These are phyloP conservation scores for Climacium dendroides DNA, from an alignment of 225 moss, liverwort and hornwort genomes.

Conservation along the genomic window DNA sequence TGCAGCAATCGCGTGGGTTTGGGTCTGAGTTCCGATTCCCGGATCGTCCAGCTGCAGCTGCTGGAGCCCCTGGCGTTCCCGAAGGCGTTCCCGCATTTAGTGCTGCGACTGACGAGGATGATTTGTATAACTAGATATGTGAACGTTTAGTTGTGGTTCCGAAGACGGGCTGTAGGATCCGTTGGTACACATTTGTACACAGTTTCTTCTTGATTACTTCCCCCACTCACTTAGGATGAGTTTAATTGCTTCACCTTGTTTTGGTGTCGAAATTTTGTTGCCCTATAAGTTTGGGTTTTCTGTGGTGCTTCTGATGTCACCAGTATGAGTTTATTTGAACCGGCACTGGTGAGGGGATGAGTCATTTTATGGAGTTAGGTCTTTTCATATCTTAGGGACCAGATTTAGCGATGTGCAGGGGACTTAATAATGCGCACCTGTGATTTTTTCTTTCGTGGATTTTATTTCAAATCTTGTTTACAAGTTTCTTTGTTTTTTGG, in stretches of 20 bases:
- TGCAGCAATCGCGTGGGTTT: constrained; percentile 92
- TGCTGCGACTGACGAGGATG: constrained; percentile 65
- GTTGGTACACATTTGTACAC: constrained; percentile 40
- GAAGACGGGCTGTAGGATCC: neutral
- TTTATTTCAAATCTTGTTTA: neutral
- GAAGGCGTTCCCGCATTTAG: constrained; percentile 36
- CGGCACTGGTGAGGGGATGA: neutral
- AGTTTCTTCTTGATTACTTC: neutral
- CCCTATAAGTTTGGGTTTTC: neutral
- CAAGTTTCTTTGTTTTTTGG: neutral
- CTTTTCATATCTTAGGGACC: neutral
- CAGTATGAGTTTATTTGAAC: neutral
- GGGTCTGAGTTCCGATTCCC: constrained; percentile 90
- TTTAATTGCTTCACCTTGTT: neutral
- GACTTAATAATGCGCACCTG: neutral
- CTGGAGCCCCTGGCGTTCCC: neutral
- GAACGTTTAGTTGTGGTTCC: neutral
- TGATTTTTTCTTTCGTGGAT: neutral
- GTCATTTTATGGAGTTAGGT: neutral
- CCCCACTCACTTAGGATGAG: neutral
- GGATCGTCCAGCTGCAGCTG: constrained; percentile 26
- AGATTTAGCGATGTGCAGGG: neutral
- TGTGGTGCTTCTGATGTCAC: neutral
- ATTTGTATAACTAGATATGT: constrained; percentile 62
- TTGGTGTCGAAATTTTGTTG: neutral